These are phyloP conservation scores for Lantana camara DNA, from an alignment of 257 asterid species.

Conservation along the genomic window DNA sequence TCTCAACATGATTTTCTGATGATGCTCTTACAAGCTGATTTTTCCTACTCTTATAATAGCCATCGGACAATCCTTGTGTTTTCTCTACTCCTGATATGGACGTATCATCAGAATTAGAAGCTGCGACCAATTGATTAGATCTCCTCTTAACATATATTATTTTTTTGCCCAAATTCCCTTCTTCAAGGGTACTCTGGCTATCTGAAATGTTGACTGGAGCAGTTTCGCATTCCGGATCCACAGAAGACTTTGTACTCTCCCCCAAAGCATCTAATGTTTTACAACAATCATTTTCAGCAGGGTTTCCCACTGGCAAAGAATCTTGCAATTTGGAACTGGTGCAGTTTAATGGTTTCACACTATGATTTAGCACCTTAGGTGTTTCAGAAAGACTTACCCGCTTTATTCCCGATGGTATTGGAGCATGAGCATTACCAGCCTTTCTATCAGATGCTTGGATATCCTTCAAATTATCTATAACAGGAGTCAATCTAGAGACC, in stretches of 20 bases:
- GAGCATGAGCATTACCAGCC: conserved; percentile 32
- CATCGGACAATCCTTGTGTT: conserved; percentile 51
- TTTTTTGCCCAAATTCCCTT: conserved; percentile 48
- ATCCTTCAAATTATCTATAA: conserved; percentile 37
- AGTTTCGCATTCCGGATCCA: conserved; percentile 40
- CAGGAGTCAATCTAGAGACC: conserved; percentile 37
- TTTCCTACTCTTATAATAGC: conserved; percentile 78
- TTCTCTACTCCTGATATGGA: conserved; percentile 37
- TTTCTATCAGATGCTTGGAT: conserved; percentile 37
- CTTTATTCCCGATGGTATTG: conserved; percentile 29
- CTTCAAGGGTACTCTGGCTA: conserved; percentile 42
- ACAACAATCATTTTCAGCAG: conserved; percentile 31
- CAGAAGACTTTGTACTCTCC: conserved; percentile 40
- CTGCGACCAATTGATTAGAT: conserved; percentile 82
- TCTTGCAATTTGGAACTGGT: conserved; percentile 30
- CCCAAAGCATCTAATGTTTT: conserved; percentile 35
- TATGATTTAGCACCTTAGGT: conserved; percentile 34
- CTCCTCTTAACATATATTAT: conserved; percentile 65
- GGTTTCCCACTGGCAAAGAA: conserved; percentile 35
- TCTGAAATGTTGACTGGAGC: conserved; percentile 46
- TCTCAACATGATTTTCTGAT: conserved; percentile 41
- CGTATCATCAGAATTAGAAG: conserved; percentile 47
- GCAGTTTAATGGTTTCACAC: conserved; percentile 36
- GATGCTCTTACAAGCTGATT: conserved; percentile 85
- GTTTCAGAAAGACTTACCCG: conserved; percentile 42